Conservation (phyloP, 495 filamentous ascomycete species). For the Saxophila tyrrhenica region DNA sequence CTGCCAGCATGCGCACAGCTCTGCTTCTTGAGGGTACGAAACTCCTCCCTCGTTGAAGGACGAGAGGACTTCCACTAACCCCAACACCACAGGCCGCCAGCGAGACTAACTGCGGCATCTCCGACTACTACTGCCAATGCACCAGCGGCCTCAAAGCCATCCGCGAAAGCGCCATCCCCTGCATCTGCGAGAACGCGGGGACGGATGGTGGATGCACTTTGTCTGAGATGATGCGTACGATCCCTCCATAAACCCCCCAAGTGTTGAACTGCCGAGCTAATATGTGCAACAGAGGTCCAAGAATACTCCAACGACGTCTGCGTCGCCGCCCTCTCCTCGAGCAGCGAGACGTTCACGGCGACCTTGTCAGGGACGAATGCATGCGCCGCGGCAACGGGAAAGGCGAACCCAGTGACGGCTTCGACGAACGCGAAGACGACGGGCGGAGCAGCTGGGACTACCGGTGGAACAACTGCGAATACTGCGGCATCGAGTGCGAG, state of each 20-base stretch:
- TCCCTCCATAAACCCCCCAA: neutral
- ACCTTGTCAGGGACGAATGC: neutral
- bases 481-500: slow-evolving; percentile 11
- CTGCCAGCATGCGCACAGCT: neutral
- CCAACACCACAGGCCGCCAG: slow-evolving; percentile 23
- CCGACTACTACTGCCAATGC: slow-evolving; percentile 28
- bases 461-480: slow-evolving; percentile 1
- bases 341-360: slow-evolving; percentile 4
- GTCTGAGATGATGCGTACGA: slow-evolving; percentile 21
- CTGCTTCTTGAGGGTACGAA: neutral
- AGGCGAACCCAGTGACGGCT: neutral
- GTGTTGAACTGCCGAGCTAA: neutral
- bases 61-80: too few species aligned
- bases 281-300: slow-evolving; percentile 1
- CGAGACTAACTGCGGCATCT: slow-evolving; percentile 18
- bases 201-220: slow-evolving; percentile 3
- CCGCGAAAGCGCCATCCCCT: slow-evolving; percentile 14
- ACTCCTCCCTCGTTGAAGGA: too few species aligned
- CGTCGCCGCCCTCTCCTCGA: slow-evolving; percentile 1
- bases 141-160: slow-evolving; percentile 23
- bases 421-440: neutral
- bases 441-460: slow-evolving; percentile 6
- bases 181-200: slow-evolving; percentile 14
- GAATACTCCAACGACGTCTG: slow-evolving; percentile 12
- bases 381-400: neutral